Evolutionary conservation across 371 early-diverging fungal genomes (phyloP).

Genomic region (Mortierella sp.): DNA sequence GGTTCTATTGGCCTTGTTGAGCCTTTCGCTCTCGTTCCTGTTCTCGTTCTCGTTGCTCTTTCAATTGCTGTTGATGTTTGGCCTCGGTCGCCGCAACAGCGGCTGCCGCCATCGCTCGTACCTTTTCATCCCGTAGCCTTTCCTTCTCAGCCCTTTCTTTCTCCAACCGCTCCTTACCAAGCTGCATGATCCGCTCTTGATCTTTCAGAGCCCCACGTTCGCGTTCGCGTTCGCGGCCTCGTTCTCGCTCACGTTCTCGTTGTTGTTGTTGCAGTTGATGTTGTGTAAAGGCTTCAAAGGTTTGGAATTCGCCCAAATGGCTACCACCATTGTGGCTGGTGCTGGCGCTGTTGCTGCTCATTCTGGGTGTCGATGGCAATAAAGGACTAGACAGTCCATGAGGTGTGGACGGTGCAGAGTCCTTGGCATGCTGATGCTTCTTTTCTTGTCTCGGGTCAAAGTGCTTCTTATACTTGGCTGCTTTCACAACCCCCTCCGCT

Average conservation of each 20-base stretch:
- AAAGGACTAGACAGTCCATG: constrained; percentile 23
- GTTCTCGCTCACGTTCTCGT: constrained; percentile 33
- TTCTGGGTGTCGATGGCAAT: constrained; percentile 20
- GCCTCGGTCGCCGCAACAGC: constrained; percentile 52
- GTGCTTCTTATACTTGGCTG: constrained; percentile 66
- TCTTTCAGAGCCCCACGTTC: constrained; percentile 21
- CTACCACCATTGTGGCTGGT: background rate
- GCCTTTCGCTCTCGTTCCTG: constrained; percentile 10
- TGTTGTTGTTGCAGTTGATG: constrained; percentile 34
- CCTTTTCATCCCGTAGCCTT: constrained; percentile 48
- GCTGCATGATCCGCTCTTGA: constrained; percentile 49
- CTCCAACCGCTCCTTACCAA: constrained; percentile 49
- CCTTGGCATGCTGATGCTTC: constrained; percentile 17
- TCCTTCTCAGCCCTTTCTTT: constrained; percentile 47
- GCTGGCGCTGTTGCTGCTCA: constrained; percentile 7
- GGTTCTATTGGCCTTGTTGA: too few species aligned
- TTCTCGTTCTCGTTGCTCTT: constrained; percentile 28
- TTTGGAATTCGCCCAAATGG: constrained; percentile 28
- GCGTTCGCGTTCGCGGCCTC: background rate
- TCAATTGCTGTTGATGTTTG: constrained; percentile 45
- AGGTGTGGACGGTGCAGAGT: constrained; percentile 11
- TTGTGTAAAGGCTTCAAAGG: constrained; percentile 46
- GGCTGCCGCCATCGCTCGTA: constrained; percentile 51
- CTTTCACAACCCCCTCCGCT: constrained; percentile 49
- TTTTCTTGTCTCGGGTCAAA: constrained; percentile 50